Conservation (phyloP, 164 flowering plant species). For the Nelumbo lutea region DNA sequence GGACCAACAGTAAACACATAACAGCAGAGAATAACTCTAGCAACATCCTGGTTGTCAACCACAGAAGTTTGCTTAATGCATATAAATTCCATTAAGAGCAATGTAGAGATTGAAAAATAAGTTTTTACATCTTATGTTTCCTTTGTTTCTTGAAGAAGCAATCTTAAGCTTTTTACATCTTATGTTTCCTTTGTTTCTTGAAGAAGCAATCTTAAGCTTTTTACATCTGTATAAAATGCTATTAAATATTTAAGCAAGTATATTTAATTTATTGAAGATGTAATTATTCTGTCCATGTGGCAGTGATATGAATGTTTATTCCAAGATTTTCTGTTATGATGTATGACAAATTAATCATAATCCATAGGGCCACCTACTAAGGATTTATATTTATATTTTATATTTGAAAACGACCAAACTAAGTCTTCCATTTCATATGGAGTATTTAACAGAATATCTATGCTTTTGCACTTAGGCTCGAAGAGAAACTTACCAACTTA, state of each 20-base stretch:
- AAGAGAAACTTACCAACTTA: conserved; percentile 81
- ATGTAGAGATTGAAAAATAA: no score
- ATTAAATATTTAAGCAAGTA: background rate
- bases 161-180: background rate
- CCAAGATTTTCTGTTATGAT: background rate
- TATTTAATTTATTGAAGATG: background rate
- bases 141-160: no score
- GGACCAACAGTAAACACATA: no score
- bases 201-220: no score
- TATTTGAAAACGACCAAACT: background rate
- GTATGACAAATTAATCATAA: background rate
- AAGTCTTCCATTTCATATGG: background rate
- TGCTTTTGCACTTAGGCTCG: conserved; percentile 53
- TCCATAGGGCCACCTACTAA: background rate
- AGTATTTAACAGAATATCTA: background rate
- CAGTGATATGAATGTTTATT: background rate
- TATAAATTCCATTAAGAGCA: no score
- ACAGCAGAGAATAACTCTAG: no score
- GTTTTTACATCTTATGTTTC: no score
- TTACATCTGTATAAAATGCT: background rate
- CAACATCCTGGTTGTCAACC: no score
- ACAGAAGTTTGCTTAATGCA: no score
- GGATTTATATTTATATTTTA: background rate
- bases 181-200: no score
- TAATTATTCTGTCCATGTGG: background rate